phyloP scores from a whole-genome alignment of 768 basidiomycete genomes.

The Phanerochaete sordida region DNA sequence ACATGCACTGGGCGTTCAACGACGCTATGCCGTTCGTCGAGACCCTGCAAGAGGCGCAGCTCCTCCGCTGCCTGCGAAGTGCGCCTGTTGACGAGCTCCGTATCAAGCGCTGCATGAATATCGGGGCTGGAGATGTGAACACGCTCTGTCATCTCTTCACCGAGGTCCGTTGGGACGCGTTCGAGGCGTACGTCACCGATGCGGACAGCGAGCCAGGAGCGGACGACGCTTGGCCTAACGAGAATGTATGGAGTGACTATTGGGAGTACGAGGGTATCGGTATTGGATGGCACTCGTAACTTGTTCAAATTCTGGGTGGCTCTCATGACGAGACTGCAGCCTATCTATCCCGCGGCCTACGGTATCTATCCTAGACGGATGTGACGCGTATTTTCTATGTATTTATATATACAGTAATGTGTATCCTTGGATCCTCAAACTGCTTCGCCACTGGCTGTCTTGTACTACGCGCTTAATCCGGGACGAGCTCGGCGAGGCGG shows the following conservation, averaged over 20 bases:
- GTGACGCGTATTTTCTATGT: neutral
- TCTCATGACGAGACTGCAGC: too few relatives aligned
- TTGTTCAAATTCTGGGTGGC: neutral
- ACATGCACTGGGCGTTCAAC: slow-evolving; percentile 7
- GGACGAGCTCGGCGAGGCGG: neutral
- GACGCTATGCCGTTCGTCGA: slow-evolving; percentile 4
- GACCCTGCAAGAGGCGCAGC: slow-evolving; percentile 11
- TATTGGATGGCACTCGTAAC: slow-evolving; percentile 1
- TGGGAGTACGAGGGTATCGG: neutral
- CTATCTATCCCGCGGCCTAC: too few relatives aligned
- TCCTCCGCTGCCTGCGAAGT: slow-evolving; percentile 1
- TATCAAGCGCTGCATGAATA: slow-evolving; percentile 3
- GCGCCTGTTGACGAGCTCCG: neutral
- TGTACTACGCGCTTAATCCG: neutral
- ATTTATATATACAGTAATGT: neutral
- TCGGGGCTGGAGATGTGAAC: neutral
- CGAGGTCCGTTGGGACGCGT: slow-evolving; percentile 12
- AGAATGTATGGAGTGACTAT: neutral
- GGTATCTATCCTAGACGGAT: too few relatives aligned
- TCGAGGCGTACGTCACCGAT: slow-evolving; percentile 4
- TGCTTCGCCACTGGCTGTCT: too few relatives aligned
- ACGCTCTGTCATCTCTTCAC: slow-evolving; percentile 7
- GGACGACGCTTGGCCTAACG: neutral
- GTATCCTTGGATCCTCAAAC: too few relatives aligned
- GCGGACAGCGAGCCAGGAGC: neutral